These are phyloP conservation scores for Fusarium nygamai DNA, from an alignment of 2,329 filamentous ascomycete genomes.

Conservation along the genomic window DNA sequence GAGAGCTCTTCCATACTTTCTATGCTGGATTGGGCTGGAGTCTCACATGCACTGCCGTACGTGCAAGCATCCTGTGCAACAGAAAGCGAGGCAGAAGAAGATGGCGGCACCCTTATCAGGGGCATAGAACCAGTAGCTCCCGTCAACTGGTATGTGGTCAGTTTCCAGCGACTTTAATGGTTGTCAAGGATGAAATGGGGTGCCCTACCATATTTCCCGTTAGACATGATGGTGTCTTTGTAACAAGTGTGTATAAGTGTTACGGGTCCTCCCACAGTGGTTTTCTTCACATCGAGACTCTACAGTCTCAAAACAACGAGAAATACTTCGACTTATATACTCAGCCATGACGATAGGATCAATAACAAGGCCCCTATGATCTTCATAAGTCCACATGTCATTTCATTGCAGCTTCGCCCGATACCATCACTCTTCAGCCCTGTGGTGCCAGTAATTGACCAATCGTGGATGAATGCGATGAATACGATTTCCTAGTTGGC, in stretches of 20 bases:
- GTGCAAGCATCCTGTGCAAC: constrained; percentile 51
- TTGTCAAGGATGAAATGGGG: not conserved
- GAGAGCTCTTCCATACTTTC: no score
- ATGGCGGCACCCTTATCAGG: constrained; percentile 59
- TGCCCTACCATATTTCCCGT: constrained; percentile 47
- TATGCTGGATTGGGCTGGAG: not conserved
- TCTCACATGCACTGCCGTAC: constrained; percentile 60
- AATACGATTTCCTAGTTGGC: constrained; percentile 34
- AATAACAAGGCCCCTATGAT: not conserved
- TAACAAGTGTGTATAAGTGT: not conserved
- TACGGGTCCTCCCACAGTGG: not conserved
- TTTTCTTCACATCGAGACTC: not conserved
- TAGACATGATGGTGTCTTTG: constrained; percentile 32
- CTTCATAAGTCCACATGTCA: not conserved
- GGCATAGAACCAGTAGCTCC: constrained; percentile 58
- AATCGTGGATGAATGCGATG: constrained; percentile 34
- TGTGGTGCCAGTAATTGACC: constrained; percentile 24
- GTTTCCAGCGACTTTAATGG: not conserved
- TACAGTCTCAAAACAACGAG: not conserved
- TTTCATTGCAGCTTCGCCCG: constrained; percentile 6
- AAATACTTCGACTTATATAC: constrained; percentile 18
- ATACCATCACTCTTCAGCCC: constrained; percentile 14
- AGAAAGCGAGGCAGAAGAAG: constrained; percentile 57
- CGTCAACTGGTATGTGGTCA: constrained; percentile 46
- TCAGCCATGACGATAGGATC: not conserved